A percentile compares a stretch with the other conserved stretches of the same genome.
phyloP scores from a whole-genome alignment of 176 grass and related monocot species.

The Phoenix roebelenii region DNA sequence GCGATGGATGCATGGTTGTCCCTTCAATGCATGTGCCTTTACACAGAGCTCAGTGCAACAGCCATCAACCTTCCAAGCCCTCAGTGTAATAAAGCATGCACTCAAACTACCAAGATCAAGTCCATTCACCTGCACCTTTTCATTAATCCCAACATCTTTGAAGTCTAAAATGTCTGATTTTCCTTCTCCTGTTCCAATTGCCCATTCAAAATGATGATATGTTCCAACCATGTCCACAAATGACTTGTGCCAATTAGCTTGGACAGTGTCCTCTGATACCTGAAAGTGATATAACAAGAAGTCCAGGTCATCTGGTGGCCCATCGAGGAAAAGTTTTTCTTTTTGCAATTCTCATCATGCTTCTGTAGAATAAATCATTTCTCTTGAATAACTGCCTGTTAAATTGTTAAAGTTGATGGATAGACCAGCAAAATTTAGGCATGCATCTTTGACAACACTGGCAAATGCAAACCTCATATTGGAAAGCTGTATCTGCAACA shows the following conservation, averaged over 20 bases:
- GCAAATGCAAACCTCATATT: slow-evolving; percentile 59
- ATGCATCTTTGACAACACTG: not conserved
- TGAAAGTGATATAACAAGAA: slow-evolving; percentile 31
- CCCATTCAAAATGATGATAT: slow-evolving; percentile 92
- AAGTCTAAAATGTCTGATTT: slow-evolving; percentile 70
- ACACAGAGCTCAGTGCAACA: slow-evolving; percentile 50
- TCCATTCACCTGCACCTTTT: slow-evolving; percentile 43
- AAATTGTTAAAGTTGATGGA: too few relatives aligned
- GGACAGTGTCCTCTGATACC: slow-evolving; percentile 68
- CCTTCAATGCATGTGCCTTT: slow-evolving; percentile 90
- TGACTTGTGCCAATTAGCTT: slow-evolving; percentile 62
- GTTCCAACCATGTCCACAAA: slow-evolving; percentile 43
- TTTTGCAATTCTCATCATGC: too few relatives aligned
- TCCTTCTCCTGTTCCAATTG: slow-evolving; percentile 80
- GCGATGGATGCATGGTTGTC: slow-evolving; percentile 72
- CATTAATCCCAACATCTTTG: slow-evolving; percentile 69
- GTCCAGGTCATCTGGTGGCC: slow-evolving; percentile 9
- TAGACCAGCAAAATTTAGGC: too few relatives aligned
- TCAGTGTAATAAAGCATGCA: slow-evolving; percentile 57
- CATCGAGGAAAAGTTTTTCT: not conserved
- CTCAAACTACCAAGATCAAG: slow-evolving; percentile 55
- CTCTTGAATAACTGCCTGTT: too few relatives aligned
- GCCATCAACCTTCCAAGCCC: slow-evolving; percentile 71
- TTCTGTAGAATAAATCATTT: too few relatives aligned
- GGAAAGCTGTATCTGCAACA: slow-evolving; percentile 72